Evolutionary conservation across 2,329 filamentous ascomycete genomes (phyloP).

Genomic region (Fusarium coicis): DNA sequence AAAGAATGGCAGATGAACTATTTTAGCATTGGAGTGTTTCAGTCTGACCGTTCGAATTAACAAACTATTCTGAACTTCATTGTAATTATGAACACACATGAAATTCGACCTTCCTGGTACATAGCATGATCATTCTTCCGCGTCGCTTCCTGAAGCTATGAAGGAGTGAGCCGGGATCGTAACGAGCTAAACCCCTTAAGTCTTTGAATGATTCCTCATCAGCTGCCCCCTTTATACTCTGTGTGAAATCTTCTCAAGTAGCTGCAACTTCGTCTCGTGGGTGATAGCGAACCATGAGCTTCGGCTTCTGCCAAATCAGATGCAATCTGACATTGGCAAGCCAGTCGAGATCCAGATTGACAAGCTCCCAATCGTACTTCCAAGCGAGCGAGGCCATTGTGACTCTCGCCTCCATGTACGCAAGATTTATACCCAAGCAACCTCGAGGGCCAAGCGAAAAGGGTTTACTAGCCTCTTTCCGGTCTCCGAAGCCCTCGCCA

Average conservation of each 20-base stretch:
- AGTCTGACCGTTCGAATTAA: neutral
- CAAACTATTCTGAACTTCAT: neutral
- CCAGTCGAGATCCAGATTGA: neutral
- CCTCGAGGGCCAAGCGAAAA: conserved; percentile 7
- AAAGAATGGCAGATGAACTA: neutral
- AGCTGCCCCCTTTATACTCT: no score
- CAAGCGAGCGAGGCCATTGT: neutral
- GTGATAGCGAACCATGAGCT: neutral
- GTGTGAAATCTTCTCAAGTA: neutral
- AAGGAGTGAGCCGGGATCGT: neutral
- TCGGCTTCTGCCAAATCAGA: neutral
- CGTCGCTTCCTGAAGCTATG: no score
- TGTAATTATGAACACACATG: neutral
- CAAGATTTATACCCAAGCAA: conserved; percentile 12
- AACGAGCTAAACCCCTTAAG: neutral
- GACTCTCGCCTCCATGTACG: neutral
- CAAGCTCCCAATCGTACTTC: conserved; percentile 7
- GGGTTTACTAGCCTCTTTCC: conserved; percentile 5
- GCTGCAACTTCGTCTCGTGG: neutral
- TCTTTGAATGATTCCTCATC: no score
- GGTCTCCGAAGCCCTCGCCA: neutral
- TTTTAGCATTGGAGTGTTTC: neutral
- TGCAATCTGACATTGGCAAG: neutral
- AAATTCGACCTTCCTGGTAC: neutral
- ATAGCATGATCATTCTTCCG: neutral